Base-by-base conservation (phyloP, 768 basidiomycete species). In the Atractiella rhizophila region DNA sequence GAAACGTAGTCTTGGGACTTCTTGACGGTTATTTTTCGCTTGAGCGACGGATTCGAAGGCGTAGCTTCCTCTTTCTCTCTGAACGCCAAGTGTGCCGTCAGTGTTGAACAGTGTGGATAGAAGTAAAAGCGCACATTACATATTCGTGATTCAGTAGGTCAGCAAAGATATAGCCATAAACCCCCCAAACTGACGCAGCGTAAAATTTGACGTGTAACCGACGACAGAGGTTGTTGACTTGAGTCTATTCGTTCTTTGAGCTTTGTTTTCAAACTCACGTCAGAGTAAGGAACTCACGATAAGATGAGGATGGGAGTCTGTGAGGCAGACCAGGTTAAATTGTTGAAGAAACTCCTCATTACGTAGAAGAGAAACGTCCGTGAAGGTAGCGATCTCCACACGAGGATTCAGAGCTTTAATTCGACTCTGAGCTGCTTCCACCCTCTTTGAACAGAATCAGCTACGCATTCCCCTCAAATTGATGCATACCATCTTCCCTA, bases 361-460 rank as follows among this genome's bases (percentile, higher is more conserved):
- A 25, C 68, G 64, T 31, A 71, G 58, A 15, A 63, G 57, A 28
- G 66, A 56, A 9, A 60, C 51, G 40, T 67, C 63, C 30, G 75
- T 63, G 30, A 75, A 55, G 18, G 72, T 70, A 54, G 81, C 69
- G 44, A 98, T 68, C 27, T 65, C 63, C 46, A 98, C 88, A 40
- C 88, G 74, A 32, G 88, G 85, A 56, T 98, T 98, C 33, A 98
- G 66, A 45, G 73, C 74, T 57, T 79, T 75, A 43, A 98, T 76
- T 52, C 81, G 70, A 19, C 72, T 61, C 57, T 75, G 75, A 25
- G 86, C 82, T 26, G 73, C 80, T 47, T 77, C 71, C 29, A 83
- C 75, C 56, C 78, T 70, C 88, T 96, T 59, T 4, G 12, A 5
- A 24, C 18, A 37, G 24, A 44, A 8, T 32, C 10, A 24, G 15